Conservation (phyloP, 2,329 filamentous ascomycete species). For the Penicillium sp. region DNA sequence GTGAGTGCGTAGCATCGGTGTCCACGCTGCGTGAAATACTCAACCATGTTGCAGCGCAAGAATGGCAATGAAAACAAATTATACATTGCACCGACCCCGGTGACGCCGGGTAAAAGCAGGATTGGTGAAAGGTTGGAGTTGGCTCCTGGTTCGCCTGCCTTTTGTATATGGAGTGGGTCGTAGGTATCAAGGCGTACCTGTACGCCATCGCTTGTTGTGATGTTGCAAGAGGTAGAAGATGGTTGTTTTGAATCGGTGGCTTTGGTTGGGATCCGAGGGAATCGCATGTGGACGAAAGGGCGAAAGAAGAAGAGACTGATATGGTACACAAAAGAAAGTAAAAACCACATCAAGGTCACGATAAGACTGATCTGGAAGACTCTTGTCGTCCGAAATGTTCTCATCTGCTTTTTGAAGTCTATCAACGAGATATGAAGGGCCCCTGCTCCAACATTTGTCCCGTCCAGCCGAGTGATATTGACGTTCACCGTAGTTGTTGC, state of each 20-base stretch:
- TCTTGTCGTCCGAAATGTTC: slow-evolving; percentile 4
- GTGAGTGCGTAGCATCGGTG: slow-evolving; percentile 10
- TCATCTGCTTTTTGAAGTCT: slow-evolving; percentile 14
- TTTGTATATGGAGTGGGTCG: neutral
- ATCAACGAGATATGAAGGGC: neutral
- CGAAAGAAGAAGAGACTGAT: slow-evolving; percentile 14
- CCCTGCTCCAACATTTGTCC: neutral
- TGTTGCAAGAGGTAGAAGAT: neutral
- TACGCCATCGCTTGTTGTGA: neutral
- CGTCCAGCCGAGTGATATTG: slow-evolving; percentile 7
- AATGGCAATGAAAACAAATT: slow-evolving; percentile 2
- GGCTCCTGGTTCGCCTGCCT: neutral
- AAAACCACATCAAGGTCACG: slow-evolving; percentile 9
- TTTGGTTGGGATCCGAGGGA: neutral
- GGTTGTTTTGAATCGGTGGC: neutral
- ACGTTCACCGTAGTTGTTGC: slow-evolving; percentile 17
- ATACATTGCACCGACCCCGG: neutral
- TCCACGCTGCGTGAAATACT: slow-evolving; percentile 8
- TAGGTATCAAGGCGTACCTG: neutral
- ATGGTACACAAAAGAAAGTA: slow-evolving; percentile 9
- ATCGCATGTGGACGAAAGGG: slow-evolving; percentile 4
- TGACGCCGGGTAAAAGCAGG: slow-evolving; percentile 1
- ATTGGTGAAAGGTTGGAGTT: neutral
- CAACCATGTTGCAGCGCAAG: slow-evolving; percentile 8
- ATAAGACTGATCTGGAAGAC: neutral